Evolutionary conservation across 345 rosid species (phyloP), one percentile per base, ranked within the genome.

Genomic region (Mangifera indica): DNA sequence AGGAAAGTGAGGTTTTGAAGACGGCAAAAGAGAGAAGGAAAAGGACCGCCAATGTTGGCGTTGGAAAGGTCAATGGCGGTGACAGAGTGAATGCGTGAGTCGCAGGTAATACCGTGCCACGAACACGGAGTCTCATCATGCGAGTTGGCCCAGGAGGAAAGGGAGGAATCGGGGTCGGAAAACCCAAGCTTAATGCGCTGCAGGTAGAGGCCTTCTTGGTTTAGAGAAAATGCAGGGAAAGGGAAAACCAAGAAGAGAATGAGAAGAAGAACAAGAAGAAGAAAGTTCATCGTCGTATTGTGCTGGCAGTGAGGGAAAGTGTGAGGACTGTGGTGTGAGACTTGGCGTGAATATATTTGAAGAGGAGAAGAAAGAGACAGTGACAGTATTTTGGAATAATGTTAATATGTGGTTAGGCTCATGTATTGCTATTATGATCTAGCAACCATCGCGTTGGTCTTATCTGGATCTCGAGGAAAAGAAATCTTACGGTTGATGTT

Each of bases 11-110:
- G 87, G 58, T 67, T 81, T 7, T 82, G 77, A 60, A 96, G 96
- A 49, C 80, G 84, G 79, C 98, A 93, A 42, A 96, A 84, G 72
- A 76, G 63, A 25, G 88, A 70, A 42, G 99, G 97, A 61, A 96
- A 87, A n/a, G 92, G 88, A 0, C 98, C 99, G 68, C 45, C 74
- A 71, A 96, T 74, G 79, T 86, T 81, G 52, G 83, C 7, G 75
- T 48, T 22, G 42, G 94, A 76, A 76, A 96, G 89, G 75, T 91
- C 90, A 66, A 96, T 32, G 72, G 94, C 86, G 65, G 84, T 80
- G 20, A 96, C 92, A 1, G 97, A 79, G 20, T 32, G 22, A 46
- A 86, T 71, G 17, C 72, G 45, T 0, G 73, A 61, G 74, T 82
- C 80, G 77, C 97, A 91, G 10, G 67, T 21, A 77, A 91, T 80